Evolutionary conservation across 768 basidiomycete species (phyloP), one percentile per base, ranked within the genome.

Genomic region (Thelephora aurantiotincta): DNA sequence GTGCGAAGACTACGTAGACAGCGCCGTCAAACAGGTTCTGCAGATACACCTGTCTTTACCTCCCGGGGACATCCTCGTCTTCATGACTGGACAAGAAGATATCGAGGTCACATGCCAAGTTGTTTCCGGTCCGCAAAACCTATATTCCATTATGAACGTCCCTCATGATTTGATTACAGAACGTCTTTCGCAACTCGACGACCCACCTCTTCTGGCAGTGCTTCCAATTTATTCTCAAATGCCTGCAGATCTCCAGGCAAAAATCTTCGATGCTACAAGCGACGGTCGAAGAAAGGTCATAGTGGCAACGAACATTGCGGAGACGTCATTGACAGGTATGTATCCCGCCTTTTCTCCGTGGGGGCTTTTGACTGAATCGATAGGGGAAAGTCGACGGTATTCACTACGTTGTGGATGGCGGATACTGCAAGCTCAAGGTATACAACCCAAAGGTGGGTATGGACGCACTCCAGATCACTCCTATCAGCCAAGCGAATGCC

Each of bases 21-120:
- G 87, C 51, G 85, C 96, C 1, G 96, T 99, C 55, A 99, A 98
- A 68, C 94, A 99, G 65, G 87, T 98, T 13, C 73, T 98, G 23
- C 89, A 94, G 58, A 98, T 99, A 38, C 94, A 99, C 61, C 70
- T 98, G 35, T 91, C 94, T 1, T 74, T 85, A 14, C 91, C 94
- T 18, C 78, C 80, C 0, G 96, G 96, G 12, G 96, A 99, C 65
- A 87, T 98, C 45, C 70, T 99, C 36, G 91, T 98, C 20, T 99
- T 99, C 64, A 98, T 98, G 94, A 99, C 96, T 22, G 96, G 96
- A 34, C 96, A 98, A 66, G 96, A 98, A 65, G 94, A 99, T 61
- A 99, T 99, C 51, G 94, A 98, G 65, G 75, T 90, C 26, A 98
- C 92, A 11, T 99, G 96, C 60, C 85, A 89, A 58, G 94, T 98